A percentile compares a stretch with the other conserved stretches of the same genome.
phyloP scores from a whole-genome alignment of 805 yeast genomes.

The Candida palmyrensis region DNA sequence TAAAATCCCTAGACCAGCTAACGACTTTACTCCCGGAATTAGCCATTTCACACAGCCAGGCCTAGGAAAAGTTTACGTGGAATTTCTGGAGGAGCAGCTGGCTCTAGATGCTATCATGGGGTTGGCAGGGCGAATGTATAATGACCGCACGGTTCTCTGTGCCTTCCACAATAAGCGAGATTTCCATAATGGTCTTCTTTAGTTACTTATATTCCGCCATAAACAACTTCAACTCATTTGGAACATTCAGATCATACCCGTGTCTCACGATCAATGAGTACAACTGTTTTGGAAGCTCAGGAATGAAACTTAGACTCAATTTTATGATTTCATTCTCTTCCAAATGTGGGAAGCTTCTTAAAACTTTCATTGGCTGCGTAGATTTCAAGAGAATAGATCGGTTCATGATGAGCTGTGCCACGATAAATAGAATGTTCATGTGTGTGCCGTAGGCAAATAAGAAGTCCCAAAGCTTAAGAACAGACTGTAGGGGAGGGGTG shows the following conservation, averaged over 20 bases:
- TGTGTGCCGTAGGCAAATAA: slow-evolving; percentile 88
- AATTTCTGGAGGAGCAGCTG: slow-evolving; percentile 47
- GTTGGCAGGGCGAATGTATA: slow-evolving; percentile 61
- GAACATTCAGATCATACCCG: slow-evolving; percentile 47
- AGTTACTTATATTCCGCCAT: slow-evolving; percentile 1
- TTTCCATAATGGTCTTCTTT: slow-evolving; percentile 39
- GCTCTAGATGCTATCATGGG: slow-evolving; percentile 55
- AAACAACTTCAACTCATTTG: slow-evolving; percentile 23
- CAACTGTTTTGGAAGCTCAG: slow-evolving; percentile 62
- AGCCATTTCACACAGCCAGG: slow-evolving; percentile 44
- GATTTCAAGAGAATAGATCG: slow-evolving; percentile 57
- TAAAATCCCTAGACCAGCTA: slow-evolving; percentile 58
- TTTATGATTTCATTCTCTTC: slow-evolving; percentile 73
- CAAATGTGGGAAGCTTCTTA: slow-evolving; percentile 68
- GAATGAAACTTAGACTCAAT: slow-evolving; percentile 72
- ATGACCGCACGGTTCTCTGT: slow-evolving; percentile 65
- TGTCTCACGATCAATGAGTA: slow-evolving; percentile 63
- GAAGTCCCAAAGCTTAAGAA: slow-evolving; percentile 82
- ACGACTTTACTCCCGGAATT: slow-evolving; percentile 39
- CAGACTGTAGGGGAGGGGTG: slow-evolving; percentile 77
- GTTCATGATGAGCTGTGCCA: slow-evolving; percentile 73
- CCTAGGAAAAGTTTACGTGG: slow-evolving; percentile 67
- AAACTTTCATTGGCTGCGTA: slow-evolving; percentile 65
- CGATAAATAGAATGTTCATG: slow-evolving; percentile 76
- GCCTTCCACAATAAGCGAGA: slow-evolving; percentile 58